Evolutionary conservation across 495 filamentous ascomycete genomes (phyloP), one percentile per base, ranked within the genome.

Genomic region (Sphaerosporella brunnea): DNA sequence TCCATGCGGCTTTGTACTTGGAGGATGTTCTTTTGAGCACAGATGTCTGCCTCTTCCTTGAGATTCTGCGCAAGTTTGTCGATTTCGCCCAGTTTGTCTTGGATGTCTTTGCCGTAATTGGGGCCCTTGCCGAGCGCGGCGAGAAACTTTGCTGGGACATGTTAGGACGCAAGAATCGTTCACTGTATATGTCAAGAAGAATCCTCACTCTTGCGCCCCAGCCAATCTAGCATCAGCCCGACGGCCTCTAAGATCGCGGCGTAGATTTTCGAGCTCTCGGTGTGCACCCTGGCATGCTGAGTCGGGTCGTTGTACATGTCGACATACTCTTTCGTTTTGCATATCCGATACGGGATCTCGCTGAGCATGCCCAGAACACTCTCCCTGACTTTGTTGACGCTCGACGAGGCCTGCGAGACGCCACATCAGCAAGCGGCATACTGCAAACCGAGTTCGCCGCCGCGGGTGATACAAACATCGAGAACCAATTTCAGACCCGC

Each of bases 31-130:
- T 7, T 15, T 4, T 47, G 30, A 2, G 8, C 35, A 15, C 45
- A 47, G 35, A 47, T 47, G 15, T 4, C 30, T 13, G 45, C 45
- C 45, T 47, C 26, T 30, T 47, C 45, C 2, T 25, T 23, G 26
- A 47, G 15, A 19, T 23, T 8, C 35, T 10, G 0, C 3, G 45
- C 25, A 18, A 47, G 35, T 36, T 36, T 47, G 7, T 36, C 30
- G 11, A 47, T 23, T 9, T 47, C 28, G 1, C 15, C 28, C 18
- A 47, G 5, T 47, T 36, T 36, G 28, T 36, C 28, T 36, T 47
- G 25, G 10, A 47, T 36, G 15, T 47, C 28, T 19, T 47, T 36
- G 10, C 45, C 30, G 15, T 47, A 47, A 36, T 47, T 36, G 11
- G 3, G 7, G 36, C 8, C 36, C 18, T 38, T 38, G 5, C 10